A percentile compares a stretch with the other conserved stretches of the same genome.
Evolutionary conservation across 768 basidiomycete species (phyloP).

Genomic region (Mycena albidolilacea): DNA sequence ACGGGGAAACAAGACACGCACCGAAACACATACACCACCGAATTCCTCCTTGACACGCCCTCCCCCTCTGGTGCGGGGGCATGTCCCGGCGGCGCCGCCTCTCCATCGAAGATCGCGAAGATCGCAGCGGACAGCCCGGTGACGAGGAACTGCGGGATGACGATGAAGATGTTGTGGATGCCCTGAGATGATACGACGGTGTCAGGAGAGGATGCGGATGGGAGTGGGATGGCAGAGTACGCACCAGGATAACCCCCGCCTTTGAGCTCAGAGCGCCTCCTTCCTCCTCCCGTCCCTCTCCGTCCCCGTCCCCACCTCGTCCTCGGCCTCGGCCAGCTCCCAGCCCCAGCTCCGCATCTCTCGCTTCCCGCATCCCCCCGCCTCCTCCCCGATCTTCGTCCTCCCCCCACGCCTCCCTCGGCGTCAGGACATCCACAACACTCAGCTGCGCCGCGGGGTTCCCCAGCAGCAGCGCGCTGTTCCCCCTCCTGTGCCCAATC

Average conservation of each 20-base stretch:
- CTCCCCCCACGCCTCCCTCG: no score
- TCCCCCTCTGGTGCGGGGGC: constrained; percentile 13
- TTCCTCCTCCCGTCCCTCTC: constrained; percentile 42
- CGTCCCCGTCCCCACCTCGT: constrained; percentile 36
- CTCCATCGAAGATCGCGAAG: constrained; percentile 85
- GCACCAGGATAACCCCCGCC: constrained; percentile 89
- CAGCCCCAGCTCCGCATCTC: constrained; percentile 69
- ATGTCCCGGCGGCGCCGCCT: not conserved
- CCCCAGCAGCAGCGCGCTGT: no score
- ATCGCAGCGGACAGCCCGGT: constrained; percentile 89
- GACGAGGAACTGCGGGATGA: constrained; percentile 94
- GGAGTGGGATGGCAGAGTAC: constrained; percentile 44
- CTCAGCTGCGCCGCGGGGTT: no score
- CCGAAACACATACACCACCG: constrained; percentile 89
- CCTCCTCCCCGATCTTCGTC: no score
- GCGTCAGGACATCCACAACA: no score
- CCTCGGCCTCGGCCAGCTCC: constrained; percentile 73
- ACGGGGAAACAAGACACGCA: constrained; percentile 51
- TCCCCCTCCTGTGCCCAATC: no score
- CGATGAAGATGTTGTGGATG: constrained; percentile 95
- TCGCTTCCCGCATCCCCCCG: no score
- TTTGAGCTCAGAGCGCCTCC: constrained; percentile 74
- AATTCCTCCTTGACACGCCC: constrained; percentile 62
- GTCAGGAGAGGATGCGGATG: not conserved
- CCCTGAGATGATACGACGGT: constrained; percentile 65